phyloP scores from a whole-genome alignment of 805 yeast species.

The Cyberlindnera euphorbiiphila region DNA sequence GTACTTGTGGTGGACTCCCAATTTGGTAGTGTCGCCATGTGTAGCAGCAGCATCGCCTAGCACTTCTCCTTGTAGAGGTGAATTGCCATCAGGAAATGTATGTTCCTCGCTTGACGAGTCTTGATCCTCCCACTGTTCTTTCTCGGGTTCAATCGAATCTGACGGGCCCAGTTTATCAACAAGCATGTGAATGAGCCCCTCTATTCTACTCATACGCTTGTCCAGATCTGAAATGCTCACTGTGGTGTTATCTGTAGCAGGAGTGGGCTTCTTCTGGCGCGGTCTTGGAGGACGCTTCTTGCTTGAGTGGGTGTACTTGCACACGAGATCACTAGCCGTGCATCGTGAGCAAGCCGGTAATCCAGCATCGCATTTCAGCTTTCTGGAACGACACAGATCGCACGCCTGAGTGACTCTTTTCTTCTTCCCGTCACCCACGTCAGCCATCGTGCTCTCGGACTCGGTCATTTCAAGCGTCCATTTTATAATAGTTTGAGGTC shows the following conservation, averaged over 20 bases:
- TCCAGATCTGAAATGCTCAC: conserved; percentile 21
- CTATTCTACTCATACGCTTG: conserved; percentile 32
- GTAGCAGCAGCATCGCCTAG: not conserved
- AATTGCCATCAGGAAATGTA: not conserved
- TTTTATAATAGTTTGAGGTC: no score
- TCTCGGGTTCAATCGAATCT: not conserved
- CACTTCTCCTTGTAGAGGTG: not conserved
- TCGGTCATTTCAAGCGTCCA: no score
- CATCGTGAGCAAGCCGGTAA: conserved; percentile 74
- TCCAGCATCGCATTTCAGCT: conserved; percentile 78
- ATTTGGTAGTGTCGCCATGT: not conserved
- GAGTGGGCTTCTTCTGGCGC: not conserved
- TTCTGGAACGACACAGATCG: conserved; percentile 56
- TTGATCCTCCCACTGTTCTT: conserved; percentile 3
- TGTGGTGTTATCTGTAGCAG: not conserved
- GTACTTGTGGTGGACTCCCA: conserved; percentile 12
- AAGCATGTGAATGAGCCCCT: conserved; percentile 30
- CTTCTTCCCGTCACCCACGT: conserved; percentile 25
- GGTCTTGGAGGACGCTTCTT: conserved; percentile 9
- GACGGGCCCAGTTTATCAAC: conserved; percentile 23
- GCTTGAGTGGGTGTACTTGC: conserved; percentile 15
- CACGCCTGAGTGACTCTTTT: conserved; percentile 40
- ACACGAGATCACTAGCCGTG: conserved; percentile 59
- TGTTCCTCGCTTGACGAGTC: conserved; percentile 1
- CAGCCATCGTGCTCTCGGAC: no score